Evolutionary conservation across 176 grass and related monocot genomes (phyloP).

Genomic region (Alopecurus myosuroides): DNA sequence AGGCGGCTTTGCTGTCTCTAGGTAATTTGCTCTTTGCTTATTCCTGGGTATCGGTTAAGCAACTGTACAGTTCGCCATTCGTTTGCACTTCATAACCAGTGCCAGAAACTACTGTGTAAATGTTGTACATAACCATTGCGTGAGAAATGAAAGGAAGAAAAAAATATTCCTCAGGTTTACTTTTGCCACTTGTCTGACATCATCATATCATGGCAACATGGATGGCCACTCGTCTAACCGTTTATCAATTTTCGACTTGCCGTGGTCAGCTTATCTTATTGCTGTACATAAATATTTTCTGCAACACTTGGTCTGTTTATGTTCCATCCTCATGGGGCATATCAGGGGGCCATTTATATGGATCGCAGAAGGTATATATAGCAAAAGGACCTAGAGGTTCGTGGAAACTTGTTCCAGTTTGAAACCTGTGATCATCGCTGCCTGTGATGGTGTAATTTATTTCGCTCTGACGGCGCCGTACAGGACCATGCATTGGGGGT

Average conservation of each 20-base stretch:
- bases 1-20: neutral
- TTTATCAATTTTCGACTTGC: neutral
- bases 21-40: constrained; percentile 6
- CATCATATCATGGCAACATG: neutral
- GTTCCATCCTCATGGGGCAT: neutral
- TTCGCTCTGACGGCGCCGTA: neutral
- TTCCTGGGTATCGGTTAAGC: constrained; percentile 15
- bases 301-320: neutral
- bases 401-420: neutral
- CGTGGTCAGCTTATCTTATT: neutral
- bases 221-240: neutral
- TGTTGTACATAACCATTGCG: constrained; percentile 34
- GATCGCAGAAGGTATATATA: neutral
- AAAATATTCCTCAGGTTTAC: neutral
- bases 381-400: neutral
- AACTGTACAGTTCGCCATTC: constrained; percentile 27
- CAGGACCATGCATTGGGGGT: neutral
- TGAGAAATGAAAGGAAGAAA: constrained; percentile 23
- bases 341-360: neutral
- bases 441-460: neutral
- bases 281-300: neutral
- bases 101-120: constrained; percentile 30
- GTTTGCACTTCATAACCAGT: constrained; percentile 16
- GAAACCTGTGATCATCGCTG: constrained; percentile 3
- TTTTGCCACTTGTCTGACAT: neutral